Percentiles rank a stretch among this genome's conserved stretches.
These are phyloP conservation scores for Hypocrella siamensis DNA, from an alignment of 2,329 filamentous ascomycete species.

Conservation along the genomic window DNA sequence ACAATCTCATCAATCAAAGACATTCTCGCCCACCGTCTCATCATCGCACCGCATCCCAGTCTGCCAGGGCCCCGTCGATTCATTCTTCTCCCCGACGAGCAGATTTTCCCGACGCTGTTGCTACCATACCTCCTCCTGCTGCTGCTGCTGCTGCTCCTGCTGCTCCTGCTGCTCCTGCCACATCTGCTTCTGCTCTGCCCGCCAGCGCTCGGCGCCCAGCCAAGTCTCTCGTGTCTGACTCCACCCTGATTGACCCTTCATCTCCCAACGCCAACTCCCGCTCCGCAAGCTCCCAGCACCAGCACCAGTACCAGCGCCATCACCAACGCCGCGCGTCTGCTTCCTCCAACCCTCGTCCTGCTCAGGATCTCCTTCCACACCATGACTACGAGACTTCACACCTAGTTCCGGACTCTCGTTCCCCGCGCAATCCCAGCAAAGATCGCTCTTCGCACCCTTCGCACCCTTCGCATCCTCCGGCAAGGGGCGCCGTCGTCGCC, in stretches of 20 bases:
- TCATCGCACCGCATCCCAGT: no score
- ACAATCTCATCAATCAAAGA: no score
- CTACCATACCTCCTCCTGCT: slow-evolving; percentile 4
- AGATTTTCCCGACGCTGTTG: no score
- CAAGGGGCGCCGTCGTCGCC: slow-evolving; percentile 33
- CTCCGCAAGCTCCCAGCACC: slow-evolving; percentile 4
- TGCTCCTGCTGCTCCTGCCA: slow-evolving; percentile 1
- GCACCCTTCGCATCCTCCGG: slow-evolving; percentile 13
- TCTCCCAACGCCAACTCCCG: slow-evolving; percentile 5
- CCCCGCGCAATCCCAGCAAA: slow-evolving; percentile 49
- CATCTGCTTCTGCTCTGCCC: not conserved
- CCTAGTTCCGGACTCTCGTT: slow-evolving; percentile 37
- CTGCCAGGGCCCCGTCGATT: no score
- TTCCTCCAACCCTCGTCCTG: slow-evolving; percentile 19
- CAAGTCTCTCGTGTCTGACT: not conserved
- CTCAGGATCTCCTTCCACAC: slow-evolving; percentile 32
- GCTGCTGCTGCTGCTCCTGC: slow-evolving; percentile 2
- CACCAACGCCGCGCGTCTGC: slow-evolving; percentile 24
- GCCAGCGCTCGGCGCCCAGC: not conserved
- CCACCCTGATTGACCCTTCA: slow-evolving; percentile 2
- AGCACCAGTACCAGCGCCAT: slow-evolving; percentile 14
- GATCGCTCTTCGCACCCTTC: slow-evolving; percentile 30
- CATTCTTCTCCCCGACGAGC: no score
- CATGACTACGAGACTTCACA: slow-evolving; percentile 62
- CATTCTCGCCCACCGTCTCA: no score